Evolutionary conservation across 768 basidiomycete genomes (phyloP), one percentile per base, ranked within the genome.

Genomic region (Russula emetica): DNA sequence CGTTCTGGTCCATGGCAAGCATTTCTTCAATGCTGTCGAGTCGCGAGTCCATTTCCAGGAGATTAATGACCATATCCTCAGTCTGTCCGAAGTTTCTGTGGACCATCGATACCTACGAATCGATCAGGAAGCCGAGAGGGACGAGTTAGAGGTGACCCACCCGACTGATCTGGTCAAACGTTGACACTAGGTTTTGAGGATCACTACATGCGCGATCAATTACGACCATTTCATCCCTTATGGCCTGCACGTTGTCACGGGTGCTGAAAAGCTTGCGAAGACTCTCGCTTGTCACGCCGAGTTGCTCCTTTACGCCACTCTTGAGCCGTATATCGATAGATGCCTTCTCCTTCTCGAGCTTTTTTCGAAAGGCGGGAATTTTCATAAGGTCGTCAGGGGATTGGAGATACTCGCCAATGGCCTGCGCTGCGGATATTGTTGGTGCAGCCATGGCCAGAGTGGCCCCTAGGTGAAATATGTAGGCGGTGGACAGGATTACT

Each of bases 31-130:
- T 79, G 65, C 83, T 76, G 68, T 90, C 86, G 18, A 98, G 83
- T 72, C 89, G 88, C 26, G 86, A 79, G 67, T 88, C 87, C 92
- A 98, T 97, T 57, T 91, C 89, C n/a, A 92, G 79, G 47, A 98
- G 82, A 71, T 95, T 96, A 69, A 87, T 86, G 67, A 98, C 90
- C 86, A 97, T 95, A 68, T 96, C 94, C 72, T 95, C 92, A 1
- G 94, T 97, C 60, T 91, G 90, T 66, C 93, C 85, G 69, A 98
- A 95, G 72, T 96, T 94, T 9, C 95, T 83, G 74, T 98, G 96
- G 2, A 98, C 90, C 79, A 90, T 85, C 6, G 96, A 98, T 3
- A 97, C 94, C 94, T 98, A 55, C 51, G 10, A 11, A 53, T 30
- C 34, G 50, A 49, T 45, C 64, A 26, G 26, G n/a, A 36, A 26